Conservation (phyloP, 2,329 filamentous ascomycete genomes). For the Aspergillus arachidicola region DNA sequence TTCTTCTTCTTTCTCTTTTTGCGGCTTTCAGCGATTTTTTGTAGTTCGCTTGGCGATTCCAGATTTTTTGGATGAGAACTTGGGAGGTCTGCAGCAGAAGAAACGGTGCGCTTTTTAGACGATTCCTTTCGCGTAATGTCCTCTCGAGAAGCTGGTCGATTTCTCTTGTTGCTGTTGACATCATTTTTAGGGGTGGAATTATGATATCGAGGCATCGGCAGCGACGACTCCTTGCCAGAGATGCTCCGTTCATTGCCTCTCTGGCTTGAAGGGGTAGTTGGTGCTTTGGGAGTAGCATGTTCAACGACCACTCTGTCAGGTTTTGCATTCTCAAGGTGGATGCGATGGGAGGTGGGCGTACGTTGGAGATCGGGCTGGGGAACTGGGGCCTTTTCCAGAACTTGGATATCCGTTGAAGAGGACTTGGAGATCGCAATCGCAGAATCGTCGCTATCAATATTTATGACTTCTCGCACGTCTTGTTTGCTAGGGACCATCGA, state of each 20-base stretch:
- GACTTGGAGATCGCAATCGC: not conserved
- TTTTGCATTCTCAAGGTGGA: not conserved
- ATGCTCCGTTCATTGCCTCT: not conserved
- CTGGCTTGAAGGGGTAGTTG: not conserved
- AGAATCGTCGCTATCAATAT: not conserved
- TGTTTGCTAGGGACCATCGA: not conserved
- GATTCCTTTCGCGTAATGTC: not conserved
- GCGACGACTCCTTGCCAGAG: not conserved
- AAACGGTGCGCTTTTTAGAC: not conserved
- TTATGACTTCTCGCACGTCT: not conserved
- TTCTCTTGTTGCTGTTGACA: not conserved
- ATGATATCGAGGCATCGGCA: not conserved
- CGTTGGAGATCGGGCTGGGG: conserved; percentile 1
- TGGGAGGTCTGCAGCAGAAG: not conserved
- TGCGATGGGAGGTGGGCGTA: not conserved
- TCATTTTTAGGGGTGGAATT: not conserved
- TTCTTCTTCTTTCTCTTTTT: too few relatives aligned
- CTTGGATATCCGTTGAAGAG: not conserved
- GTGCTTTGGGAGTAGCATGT: not conserved
- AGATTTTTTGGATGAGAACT: not conserved
- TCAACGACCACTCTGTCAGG: not conserved
- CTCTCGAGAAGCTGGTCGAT: not conserved
- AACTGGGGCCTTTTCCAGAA: not conserved
- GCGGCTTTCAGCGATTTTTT: not conserved
- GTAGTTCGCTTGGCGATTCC: not conserved